phyloP scores from a whole-genome alignment of 2,329 filamentous ascomycete species.

The Epichloe coenophiala region DNA sequence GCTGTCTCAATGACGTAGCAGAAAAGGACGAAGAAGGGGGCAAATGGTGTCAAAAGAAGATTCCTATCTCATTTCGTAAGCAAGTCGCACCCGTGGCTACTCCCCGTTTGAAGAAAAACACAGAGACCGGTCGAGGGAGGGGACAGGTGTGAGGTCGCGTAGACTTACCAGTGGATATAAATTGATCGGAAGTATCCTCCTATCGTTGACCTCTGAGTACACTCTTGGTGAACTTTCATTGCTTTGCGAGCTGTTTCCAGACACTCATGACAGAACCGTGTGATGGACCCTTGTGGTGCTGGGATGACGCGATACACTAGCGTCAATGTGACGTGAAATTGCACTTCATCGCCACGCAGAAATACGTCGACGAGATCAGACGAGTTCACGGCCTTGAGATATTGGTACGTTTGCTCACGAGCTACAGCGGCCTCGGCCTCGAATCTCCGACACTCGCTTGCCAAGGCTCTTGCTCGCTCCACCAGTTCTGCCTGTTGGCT shows the following conservation, averaged over 20 bases:
- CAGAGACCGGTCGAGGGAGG: not conserved
- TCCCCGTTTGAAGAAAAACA: not conserved
- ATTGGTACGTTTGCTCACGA: conserved; percentile 21
- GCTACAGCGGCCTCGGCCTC: conserved; percentile 23
- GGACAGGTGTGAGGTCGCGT: no score
- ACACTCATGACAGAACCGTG: conserved; percentile 34
- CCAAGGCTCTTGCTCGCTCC: conserved; percentile 24
- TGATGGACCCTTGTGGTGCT: conserved; percentile 25
- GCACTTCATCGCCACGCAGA: conserved; percentile 33
- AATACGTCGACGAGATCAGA: conserved; percentile 30
- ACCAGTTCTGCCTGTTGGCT: conserved; percentile 26
- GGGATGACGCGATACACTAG: conserved; percentile 40
- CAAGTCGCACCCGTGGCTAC: not conserved
- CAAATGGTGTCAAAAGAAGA: conserved; percentile 43
- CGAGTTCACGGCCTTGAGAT: conserved; percentile 24
- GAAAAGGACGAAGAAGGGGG: conserved; percentile 46
- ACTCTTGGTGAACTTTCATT: conserved; percentile 31
- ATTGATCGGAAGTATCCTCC: conserved; percentile 29
- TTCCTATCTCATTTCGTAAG: conserved; percentile 20
- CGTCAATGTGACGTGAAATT: conserved; percentile 33
- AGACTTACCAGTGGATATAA: conserved; percentile 37
- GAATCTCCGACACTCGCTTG: conserved; percentile 23
- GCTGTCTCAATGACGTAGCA: conserved; percentile 43
- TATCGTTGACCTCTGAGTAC: conserved; percentile 28
- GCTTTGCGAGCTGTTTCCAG: conserved; percentile 36